A percentile compares a stretch with the other conserved stretches of the same genome.
These are phyloP conservation scores for Phytophthora syringae DNA, from an alignment of 352 stramenopile genomes.

Conservation along the genomic window DNA sequence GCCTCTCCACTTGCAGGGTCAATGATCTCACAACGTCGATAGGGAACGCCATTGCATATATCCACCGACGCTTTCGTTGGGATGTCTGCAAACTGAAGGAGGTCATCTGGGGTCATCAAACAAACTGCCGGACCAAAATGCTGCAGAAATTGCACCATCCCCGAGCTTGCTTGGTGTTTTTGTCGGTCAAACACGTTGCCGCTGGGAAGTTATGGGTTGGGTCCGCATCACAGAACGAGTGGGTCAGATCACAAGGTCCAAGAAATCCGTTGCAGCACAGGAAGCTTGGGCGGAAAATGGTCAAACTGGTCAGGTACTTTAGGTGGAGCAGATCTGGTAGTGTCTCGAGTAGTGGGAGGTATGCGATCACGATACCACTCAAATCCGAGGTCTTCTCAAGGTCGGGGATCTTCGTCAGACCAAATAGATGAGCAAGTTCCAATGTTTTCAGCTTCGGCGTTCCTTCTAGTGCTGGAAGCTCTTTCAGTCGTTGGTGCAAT, in stretches of 20 bases:
- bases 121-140: conserved; percentile 17
- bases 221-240: conserved; percentile 20
- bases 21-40: conserved; percentile 21
- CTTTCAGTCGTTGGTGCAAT: conserved; percentile 20
- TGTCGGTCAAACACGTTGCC: conserved; percentile 17
- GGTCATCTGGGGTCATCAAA: conserved; percentile 17
- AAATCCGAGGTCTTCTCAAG: conserved; percentile 27
- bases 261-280: conserved; percentile 49
- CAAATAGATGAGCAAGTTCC: conserved; percentile 29
- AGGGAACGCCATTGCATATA: conserved; percentile 22
- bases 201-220: conserved; percentile 7
- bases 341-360: conserved; percentile 19
- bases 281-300: conserved; percentile 19
- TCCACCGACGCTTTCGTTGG: conserved; percentile 28
- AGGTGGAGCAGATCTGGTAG: conserved; percentile 32
- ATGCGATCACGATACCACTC: conserved; percentile 31
- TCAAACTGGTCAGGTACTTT: conserved; percentile 23
- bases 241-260: conserved; percentile 30
- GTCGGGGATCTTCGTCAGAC: conserved; percentile 26
- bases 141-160: conserved; percentile 12
- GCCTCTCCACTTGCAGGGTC: conserved; percentile 8
- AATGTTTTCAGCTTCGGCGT: conserved; percentile 40
- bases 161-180: conserved; percentile 6
- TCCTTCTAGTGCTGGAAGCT: conserved; percentile 39
- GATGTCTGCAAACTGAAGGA: conserved; percentile 29